Base-by-base conservation (phyloP, 192 early-diverging fungal species). In the Mortierella alpina region DNA sequence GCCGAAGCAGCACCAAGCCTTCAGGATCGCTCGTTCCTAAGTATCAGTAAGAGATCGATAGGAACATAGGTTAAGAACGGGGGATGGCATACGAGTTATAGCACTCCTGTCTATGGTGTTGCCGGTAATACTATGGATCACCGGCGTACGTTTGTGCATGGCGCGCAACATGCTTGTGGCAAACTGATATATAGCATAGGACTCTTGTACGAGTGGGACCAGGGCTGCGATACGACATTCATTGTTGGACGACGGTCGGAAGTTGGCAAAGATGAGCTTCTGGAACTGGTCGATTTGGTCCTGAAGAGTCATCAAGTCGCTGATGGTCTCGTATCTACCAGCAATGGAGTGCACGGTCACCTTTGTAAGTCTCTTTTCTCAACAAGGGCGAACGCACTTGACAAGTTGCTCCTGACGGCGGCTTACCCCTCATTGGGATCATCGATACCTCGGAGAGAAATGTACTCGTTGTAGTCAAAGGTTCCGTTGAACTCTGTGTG, bases 381-480 rank as follows among this genome's bases (percentile, higher is more conserved):
- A 3, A 90, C 87, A 6, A 91, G 65, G 22, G 60, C 20, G 31
- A 41, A 20, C 8, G 49, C 12, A 55, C 8, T 8, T 55, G 14
- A 55, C 31, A 59, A 15, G 65, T 44, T 7, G 4, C 47, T 18
- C 23, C 45, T 22, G 48, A 52, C 9, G 22, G 17, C 22, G 46
- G 48, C 73, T 50, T 85, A 94, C 87, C 98, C 98, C 88, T 98
- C 98, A 83, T 99, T 98, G 31, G 98, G 98, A 84, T 99, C 98
- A 69, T 97, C 94, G 57, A 97, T 93, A 59, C 94, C 93, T 78
- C 94, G 95, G 64, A 99, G 82, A 53, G 93, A 94, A 50, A 97
- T 91, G 70, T 97, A 99, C 75, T 99, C 98, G 66, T 98, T 94
- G 84, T 99, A 99, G 75, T 98, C 96, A 88, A 99, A 99, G 65